These are phyloP conservation scores for Dendrobium catenatum DNA, from an alignment of 106 monocot genomes.

Conservation along the genomic window DNA sequence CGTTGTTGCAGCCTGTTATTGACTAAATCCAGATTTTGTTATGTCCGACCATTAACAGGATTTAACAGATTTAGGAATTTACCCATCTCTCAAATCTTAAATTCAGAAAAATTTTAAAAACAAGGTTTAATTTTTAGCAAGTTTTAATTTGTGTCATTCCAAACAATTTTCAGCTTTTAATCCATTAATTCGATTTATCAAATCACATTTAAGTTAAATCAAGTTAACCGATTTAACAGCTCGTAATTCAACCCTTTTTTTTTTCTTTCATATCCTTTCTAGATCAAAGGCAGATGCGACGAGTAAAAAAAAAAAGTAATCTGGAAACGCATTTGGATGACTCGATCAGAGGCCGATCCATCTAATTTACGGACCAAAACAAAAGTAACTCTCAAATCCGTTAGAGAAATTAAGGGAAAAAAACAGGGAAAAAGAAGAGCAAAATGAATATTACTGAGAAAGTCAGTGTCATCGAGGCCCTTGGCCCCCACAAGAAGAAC, in stretches of 20 bases:
- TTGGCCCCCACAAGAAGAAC: constrained; percentile 62
- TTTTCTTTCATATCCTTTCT: background rate
- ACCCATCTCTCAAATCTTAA: no score
- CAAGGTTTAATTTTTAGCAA: no score
- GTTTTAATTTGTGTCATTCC: no score
- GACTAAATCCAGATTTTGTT: no score
- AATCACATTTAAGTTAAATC: background rate
- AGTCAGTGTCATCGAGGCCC: constrained; percentile 60
- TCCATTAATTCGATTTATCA: background rate
- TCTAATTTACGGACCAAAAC: background rate
- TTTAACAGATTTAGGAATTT: no score
- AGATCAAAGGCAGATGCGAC: background rate
- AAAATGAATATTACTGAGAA: constrained; percentile 22
- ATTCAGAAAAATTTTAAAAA: no score
- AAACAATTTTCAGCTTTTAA: background rate
- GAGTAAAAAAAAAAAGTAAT: background rate
- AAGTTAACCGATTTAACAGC: background rate
- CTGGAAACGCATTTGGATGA: background rate
- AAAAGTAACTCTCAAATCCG: background rate
- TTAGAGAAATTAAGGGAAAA: background rate
- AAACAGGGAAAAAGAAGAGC: background rate
- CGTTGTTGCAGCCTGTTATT: no score
- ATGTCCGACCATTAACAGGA: no score
- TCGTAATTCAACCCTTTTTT: background rate
- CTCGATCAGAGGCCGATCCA: background rate